phyloP scores from a whole-genome alignment of 2,329 filamentous ascomycete species.

The Fusarium torreyae region DNA sequence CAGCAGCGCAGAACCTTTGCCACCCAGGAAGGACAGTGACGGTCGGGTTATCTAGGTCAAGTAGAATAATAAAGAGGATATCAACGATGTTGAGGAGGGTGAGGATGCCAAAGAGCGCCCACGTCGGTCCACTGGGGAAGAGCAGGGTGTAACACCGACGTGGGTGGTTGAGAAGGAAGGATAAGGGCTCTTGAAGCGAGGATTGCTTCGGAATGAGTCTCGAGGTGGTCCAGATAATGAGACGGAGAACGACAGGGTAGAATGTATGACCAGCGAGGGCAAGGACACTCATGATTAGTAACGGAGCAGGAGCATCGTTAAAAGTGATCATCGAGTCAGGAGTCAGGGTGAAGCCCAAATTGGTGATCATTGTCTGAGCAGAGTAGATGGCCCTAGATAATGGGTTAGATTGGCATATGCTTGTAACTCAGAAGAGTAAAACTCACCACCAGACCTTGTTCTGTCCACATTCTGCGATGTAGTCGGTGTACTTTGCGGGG shows the following conservation, averaged over 20 bases:
- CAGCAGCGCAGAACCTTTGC: conserved; percentile 67
- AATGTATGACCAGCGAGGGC: conserved; percentile 68
- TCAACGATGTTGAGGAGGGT: conserved; percentile 68
- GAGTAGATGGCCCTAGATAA: conserved; percentile 63
- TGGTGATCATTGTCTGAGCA: conserved; percentile 66
- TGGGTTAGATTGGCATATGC: conserved; percentile 11
- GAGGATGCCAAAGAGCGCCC: conserved; percentile 68
- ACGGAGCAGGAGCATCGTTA: conserved; percentile 58
- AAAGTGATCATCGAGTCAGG: conserved; percentile 69
- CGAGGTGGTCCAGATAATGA: conserved; percentile 70
- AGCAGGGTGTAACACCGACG: conserved; percentile 74
- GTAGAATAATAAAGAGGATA: conserved; percentile 66
- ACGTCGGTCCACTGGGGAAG: conserved; percentile 72
- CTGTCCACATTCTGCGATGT: conserved; percentile 58
- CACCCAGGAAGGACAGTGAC: conserved; percentile 62
- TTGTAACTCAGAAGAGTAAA: too few relatives aligned
- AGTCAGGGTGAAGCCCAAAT: conserved; percentile 69
- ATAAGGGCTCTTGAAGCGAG: conserved; percentile 61
- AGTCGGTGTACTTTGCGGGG: conserved; percentile 58
- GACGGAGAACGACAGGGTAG: conserved; percentile 71
- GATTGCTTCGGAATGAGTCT: conserved; percentile 60
- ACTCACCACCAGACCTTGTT: conserved; percentile 65
- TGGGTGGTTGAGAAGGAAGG: conserved; percentile 74
- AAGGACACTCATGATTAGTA: conserved; percentile 64
- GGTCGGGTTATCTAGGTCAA: conserved; percentile 66